Percentiles rank a stretch among this genome's conserved stretches.
Evolutionary conservation across 192 early-diverging fungal genomes (phyloP).

Genomic region (Powellomyces hirtus): DNA sequence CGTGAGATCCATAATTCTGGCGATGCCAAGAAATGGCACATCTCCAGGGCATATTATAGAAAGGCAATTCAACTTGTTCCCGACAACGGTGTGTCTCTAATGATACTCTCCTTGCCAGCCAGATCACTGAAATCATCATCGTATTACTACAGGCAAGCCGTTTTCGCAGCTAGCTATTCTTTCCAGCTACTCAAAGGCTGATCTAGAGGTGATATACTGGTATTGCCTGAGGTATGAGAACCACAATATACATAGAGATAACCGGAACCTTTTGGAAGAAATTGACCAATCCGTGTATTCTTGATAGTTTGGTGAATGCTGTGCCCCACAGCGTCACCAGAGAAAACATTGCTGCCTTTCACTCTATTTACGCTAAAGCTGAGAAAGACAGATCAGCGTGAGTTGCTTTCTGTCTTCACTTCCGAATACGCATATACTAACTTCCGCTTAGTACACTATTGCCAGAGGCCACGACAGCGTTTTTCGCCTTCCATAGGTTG

Average conservation of each 20-base stretch:
- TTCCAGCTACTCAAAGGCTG: constrained; percentile 20
- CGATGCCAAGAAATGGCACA: neutral
- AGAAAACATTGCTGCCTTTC: constrained; percentile 27
- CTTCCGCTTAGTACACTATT: neutral
- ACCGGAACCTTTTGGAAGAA: too few relatives aligned
- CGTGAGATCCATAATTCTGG: neutral
- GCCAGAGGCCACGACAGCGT: neutral
- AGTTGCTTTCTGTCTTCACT: too few relatives aligned
- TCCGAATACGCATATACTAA: too few relatives aligned
- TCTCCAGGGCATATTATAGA: constrained; percentile 4
- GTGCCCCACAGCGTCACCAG: constrained; percentile 29
- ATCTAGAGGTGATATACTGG: constrained; percentile 43
- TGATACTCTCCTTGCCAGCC: neutral
- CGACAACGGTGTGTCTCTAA: constrained; percentile 5
- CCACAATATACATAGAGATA: neutral
- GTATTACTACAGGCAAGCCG: constrained; percentile 36
- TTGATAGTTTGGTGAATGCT: constrained; percentile 30
- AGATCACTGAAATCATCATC: neutral
- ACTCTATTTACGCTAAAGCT: neutral
- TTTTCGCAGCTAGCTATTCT: constrained; percentile 41
- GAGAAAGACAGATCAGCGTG: too few relatives aligned
- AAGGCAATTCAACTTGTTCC: constrained; percentile 25
- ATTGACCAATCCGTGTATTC: too few relatives aligned
- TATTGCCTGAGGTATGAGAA: constrained; percentile 37
- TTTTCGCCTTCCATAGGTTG: constrained; percentile 2